Base-by-base conservation (phyloP, 768 basidiomycete species). In the Xerocomus spinulosus region DNA sequence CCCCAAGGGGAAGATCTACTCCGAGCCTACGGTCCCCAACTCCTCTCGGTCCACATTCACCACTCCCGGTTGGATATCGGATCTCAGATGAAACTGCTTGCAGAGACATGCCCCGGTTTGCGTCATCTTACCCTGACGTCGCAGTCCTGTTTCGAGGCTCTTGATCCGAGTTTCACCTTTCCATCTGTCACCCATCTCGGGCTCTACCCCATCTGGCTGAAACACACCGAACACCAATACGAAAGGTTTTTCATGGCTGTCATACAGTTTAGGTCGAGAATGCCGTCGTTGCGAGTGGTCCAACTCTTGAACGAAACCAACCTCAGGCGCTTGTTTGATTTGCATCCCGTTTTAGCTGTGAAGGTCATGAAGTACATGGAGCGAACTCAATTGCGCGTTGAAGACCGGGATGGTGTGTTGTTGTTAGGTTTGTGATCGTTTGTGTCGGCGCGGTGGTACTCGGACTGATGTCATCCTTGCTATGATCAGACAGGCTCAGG, bases 201-300 rank as follows among this genome's bases (percentile, higher is more conserved):
- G 8, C n/a, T 66, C 3, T 30, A 54, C 33, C 15, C 26, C 20
- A 39, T 26, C 5, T 43, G 23, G 7, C 0, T 20, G 2, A 61
- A 60, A 18, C 29, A 17, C 4, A 33, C 29, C 2, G 54, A 20
- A 33, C 0, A 3, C 1, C 50, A 49, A 3, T 55, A 53, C 36
- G 14, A 30, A 28, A 8, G 2, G 9, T 37, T 61, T 2, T 57
- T 64, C 20, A 21, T 23, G 6, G 34, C 49, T 24, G 43, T 65
- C n/a, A 37, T 17, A 5, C 32, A 44, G 14, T 29, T 66, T 28
- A 38, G 15, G 15, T 42, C 48, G 14, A 50, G 9, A 9, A 35
- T 43, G 1, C 57, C 62, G 3, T 54, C 62, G n/a, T 32, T 64
- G 43, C 51, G 32, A 15, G 55, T 57, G 1, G 51, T 65, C 6